Base-by-base conservation (phyloP, 2,329 filamentous ascomycete genomes). In the Hypomyces rosellus region DNA sequence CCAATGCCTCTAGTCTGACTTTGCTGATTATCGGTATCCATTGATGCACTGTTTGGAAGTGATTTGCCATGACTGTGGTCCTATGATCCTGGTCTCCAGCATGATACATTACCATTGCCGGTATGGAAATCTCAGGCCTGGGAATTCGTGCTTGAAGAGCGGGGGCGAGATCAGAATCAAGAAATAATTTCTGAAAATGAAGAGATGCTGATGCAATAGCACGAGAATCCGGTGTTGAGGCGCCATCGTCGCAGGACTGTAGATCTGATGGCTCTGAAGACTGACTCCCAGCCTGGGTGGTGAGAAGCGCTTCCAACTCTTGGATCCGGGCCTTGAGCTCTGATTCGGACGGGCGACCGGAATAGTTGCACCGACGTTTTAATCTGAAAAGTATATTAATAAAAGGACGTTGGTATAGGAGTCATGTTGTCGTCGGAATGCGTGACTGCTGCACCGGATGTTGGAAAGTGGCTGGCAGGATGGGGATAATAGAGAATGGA, bases 21-120 rank as follows among this genome's bases (percentile, higher is more conserved):
- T 48, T 50, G 34, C 53, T 49, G 5, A 55, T 45, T 15, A 55
- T 55, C 3, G 53, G 53, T 34, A 55, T 51, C 53, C 53, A 55
- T 12, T 46, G 43, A 13, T 55, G 53, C 3, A 51, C 37, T 12
- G 47, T 53, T 14, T 48, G 41, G 25, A 55, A 55, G 37, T 55
- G 53, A 8, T 44, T 40, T 14, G 51, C 46, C 39, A 48, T 44
- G 16, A 45, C 43, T 15, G 12, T 15, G n/a, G 33, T 33, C 33
- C 48, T 36, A 18, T 52, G 39, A 4, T 33, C 20, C 30, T 45
- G 41, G 18, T 52, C 46, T 4, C 50, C 50, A 2, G 50, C 2
- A 16, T 54, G 44, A 22, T 22, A n/a, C 11, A 49, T 15, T 7
- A 47, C 46, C 25, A 30, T 30, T 3, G 49, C 12, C 6, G 16